Evolutionary conservation across 2,329 filamentous ascomycete species (phyloP).

Genomic region (Penicillium sp.): DNA sequence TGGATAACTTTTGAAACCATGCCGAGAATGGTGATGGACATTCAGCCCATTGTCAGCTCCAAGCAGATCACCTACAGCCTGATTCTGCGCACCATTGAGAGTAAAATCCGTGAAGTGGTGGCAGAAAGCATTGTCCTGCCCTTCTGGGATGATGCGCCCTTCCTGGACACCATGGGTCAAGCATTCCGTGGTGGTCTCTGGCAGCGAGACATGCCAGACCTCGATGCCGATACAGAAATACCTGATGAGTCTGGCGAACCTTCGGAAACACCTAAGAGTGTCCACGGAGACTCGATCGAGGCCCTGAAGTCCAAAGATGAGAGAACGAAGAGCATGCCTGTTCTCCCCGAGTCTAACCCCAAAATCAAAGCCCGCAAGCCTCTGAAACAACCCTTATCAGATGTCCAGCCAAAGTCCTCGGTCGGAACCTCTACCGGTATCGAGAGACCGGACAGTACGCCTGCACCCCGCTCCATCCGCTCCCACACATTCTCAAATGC

Average conservation of each 20-base stretch:
- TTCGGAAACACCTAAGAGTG: constrained; percentile 19
- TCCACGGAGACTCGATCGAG: constrained; percentile 24
- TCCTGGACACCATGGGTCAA: constrained; percentile 77
- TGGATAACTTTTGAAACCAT: constrained; percentile 95
- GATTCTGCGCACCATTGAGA: constrained; percentile 90
- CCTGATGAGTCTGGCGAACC: constrained; percentile 34
- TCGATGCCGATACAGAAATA: constrained; percentile 37
- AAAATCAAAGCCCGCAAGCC: constrained; percentile 31
- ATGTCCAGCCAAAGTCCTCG: constrained; percentile 20
- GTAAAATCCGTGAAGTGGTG: constrained; percentile 87
- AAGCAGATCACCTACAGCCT: constrained; percentile 93
- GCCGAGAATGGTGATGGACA: constrained; percentile 89
- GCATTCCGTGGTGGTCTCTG: constrained; percentile 83
- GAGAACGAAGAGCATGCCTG: constrained; percentile 34
- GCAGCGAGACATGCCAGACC: constrained; percentile 48
- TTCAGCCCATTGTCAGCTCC: constrained; percentile 92
- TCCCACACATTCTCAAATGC: constrained; percentile 63
- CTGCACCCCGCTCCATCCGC: constrained; percentile 56
- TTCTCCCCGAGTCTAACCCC: constrained; percentile 25
- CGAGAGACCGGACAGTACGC: constrained; percentile 37
- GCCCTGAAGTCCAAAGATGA: constrained; percentile 34
- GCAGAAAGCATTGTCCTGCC: constrained; percentile 87
- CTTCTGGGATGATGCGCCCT: constrained; percentile 95
- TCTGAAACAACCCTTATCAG: constrained; percentile 24
- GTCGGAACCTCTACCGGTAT: constrained; percentile 28